These are phyloP conservation scores for Yamadazyma pseudoaaseri DNA, from an alignment of 1,139 yeast genomes.

Conservation along the genomic window DNA sequence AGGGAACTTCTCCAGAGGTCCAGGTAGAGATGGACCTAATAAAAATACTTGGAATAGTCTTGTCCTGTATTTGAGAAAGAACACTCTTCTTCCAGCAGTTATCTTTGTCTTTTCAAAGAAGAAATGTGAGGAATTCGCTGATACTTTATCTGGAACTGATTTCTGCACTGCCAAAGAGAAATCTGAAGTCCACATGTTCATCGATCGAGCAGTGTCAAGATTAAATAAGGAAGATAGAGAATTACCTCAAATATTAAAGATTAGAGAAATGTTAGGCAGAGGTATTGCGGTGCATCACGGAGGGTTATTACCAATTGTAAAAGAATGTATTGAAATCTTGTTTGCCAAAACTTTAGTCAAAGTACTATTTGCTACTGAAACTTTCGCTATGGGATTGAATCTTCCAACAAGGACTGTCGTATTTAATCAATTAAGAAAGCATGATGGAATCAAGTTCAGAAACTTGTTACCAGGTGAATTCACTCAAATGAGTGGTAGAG, in stretches of 20 bases:
- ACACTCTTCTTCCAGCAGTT: constrained; percentile 82
- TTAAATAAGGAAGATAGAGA: constrained; percentile 90
- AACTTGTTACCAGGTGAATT: constrained; percentile 91
- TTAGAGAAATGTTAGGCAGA: constrained; percentile 78
- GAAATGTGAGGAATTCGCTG: constrained; percentile 91
- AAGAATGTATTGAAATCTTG: constrained; percentile 90
- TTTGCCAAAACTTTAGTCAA: constrained; percentile 85
- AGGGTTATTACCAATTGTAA: constrained; percentile 91
- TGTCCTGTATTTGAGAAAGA: constrained; percentile 67
- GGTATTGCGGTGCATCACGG: constrained; percentile 99
- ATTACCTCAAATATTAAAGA: constrained; percentile 82
- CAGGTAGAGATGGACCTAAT: constrained; percentile 65
- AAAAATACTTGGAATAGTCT: constrained; percentile 77
- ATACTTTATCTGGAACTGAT: constrained; percentile 68
- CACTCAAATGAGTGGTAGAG: constrained; percentile 99
- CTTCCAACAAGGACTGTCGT: constrained; percentile 97
- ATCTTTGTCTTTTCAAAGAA: constrained; percentile 91
- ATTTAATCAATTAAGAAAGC: constrained; percentile 79
- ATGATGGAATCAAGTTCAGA: constrained; percentile 84
- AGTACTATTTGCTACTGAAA: constrained; percentile 94
- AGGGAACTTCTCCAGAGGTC: constrained; percentile 35
- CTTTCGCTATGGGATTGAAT: constrained; percentile 97
- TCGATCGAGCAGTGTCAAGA: constrained; percentile 84
- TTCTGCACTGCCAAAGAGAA: constrained; percentile 82
- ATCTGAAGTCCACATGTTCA: constrained; percentile 89